Conservation (phyloP, 129 eudicot genomes). For the Rutidosis leptorrhynchoides region DNA sequence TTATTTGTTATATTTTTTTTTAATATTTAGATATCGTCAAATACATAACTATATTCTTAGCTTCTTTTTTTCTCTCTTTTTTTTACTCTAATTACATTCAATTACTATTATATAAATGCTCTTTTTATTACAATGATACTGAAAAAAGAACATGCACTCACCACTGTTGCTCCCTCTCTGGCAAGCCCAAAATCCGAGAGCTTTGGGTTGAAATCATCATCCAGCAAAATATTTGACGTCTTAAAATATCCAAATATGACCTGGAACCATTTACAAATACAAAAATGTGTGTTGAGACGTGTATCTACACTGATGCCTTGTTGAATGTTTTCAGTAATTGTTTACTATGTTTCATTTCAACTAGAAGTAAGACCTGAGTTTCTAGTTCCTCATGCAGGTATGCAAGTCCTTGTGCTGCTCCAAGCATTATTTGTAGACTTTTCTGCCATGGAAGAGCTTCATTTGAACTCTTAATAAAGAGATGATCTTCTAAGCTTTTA, state of each 20-base stretch:
- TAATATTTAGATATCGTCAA: background rate
- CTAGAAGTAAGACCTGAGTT: constrained; percentile 53
- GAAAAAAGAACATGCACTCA: constrained; percentile 32
- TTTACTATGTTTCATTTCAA: background rate
- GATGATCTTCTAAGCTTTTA: constrained; percentile 82
- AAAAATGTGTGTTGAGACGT: background rate
- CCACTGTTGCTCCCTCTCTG: constrained; percentile 88
- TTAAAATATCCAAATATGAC: constrained; percentile 91
- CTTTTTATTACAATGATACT: background rate
- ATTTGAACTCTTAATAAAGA: constrained; percentile 49
- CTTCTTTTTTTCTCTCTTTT: too few species aligned
- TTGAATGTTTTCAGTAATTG: background rate
- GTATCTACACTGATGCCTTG: background rate
- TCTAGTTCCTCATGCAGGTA: constrained; percentile 87
- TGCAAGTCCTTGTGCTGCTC: constrained; percentile 88
- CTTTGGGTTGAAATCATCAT: constrained; percentile 72
- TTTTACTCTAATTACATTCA: too few species aligned
- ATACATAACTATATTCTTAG: too few species aligned
- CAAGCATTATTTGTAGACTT: constrained; percentile 68
- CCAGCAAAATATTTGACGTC: constrained; percentile 75
- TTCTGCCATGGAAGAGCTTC: constrained; percentile 65
- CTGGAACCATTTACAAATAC: constrained; percentile 30
- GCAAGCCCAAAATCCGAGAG: constrained; percentile 98
- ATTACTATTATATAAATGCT: background rate
- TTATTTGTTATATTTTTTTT: too few species aligned